Base-by-base conservation (phyloP, 2,329 filamentous ascomycete genomes). In the Sporothrix mexicana region DNA sequence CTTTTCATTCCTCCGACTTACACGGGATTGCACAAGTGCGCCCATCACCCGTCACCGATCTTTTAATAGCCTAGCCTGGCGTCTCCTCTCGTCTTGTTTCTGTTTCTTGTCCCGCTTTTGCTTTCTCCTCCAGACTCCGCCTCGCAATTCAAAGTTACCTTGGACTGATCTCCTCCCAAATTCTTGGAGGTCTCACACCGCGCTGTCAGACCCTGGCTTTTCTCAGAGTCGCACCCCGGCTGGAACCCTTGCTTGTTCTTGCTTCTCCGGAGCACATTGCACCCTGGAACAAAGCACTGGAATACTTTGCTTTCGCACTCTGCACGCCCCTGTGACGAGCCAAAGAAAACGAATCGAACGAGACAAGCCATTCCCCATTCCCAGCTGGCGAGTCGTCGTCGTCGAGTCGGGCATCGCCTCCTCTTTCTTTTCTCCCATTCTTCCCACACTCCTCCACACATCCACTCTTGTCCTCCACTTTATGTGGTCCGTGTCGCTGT, bases 381-480 rank as follows among this genome's bases (percentile, higher is more conserved):
- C 20, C 57, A 20, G 30, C 59, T 36, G 43, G 59, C 30, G 30
- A 36, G 30, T 36, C 3, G 30, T 45, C 59, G 30, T 36, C 3
- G 30, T 45, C 59, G 59, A 64, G 59, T 64, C 59, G 36, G 59
- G 23, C 70, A 68, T 36, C 30, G 30, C 69, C 69, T 70, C 72
- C 59, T 66, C 57, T 41, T 62, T 62, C 36, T 7, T 17, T 12
- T 41, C 23, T 17, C 10, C 25, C 17, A 23, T 15, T 49, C 43
- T 55, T 55, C 51, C 51, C 51, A 12, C n/a, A 53, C 13, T 55
- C 51, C 15, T 36, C 3, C 3, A 5, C 30, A 3, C 51, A 10
- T 12, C n/a, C 51, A 10, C 23, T 10, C 9, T 7, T 25, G n/a
- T 12, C 23, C 20, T 55, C 30, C 30, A 36, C 30, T 53, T 20